A percentile compares a stretch with the other conserved stretches of the same genome.
These are phyloP conservation scores for Echeveria elegans DNA, from an alignment of 164 flowering plant species.

Conservation along the genomic window DNA sequence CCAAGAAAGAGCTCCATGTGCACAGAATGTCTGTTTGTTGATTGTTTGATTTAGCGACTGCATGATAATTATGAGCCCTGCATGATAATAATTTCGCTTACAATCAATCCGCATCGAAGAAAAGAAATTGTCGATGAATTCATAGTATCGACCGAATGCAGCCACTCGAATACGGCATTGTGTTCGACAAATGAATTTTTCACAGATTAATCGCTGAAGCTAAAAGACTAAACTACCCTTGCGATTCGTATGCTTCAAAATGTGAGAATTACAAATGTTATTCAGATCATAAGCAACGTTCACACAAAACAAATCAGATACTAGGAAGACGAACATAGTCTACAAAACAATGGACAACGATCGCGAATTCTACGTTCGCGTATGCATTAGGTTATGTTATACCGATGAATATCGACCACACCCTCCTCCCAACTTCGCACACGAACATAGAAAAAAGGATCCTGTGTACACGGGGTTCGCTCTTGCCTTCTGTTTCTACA, in stretches of 20 bases:
- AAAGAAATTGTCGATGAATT: background rate
- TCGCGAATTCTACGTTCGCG: background rate
- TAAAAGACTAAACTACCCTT: no score
- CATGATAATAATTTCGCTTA: background rate
- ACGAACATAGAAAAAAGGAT: conserved; percentile 12
- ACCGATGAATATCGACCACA: conserved; percentile 19
- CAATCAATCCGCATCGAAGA: background rate
- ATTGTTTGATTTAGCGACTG: background rate
- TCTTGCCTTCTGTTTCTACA: conserved; percentile 42
- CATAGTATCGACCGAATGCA: no score
- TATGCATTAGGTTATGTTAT: background rate
- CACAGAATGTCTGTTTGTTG: background rate
- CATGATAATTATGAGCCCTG: background rate
- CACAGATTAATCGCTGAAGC: no score
- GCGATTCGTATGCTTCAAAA: no score
- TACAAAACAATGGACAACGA: background rate
- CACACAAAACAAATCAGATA: background rate
- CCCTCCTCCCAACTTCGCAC: conserved; percentile 1
- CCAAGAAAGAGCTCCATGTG: background rate
- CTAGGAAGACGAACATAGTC: background rate
- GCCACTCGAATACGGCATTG: no score
- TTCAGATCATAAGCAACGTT: background rate
- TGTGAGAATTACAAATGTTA: background rate
- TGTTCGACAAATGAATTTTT: no score
- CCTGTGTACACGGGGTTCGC: conserved; percentile 37